phyloP scores from a whole-genome alignment of 2,329 filamentous ascomycete species.

The Scedosporium dehoogii region DNA sequence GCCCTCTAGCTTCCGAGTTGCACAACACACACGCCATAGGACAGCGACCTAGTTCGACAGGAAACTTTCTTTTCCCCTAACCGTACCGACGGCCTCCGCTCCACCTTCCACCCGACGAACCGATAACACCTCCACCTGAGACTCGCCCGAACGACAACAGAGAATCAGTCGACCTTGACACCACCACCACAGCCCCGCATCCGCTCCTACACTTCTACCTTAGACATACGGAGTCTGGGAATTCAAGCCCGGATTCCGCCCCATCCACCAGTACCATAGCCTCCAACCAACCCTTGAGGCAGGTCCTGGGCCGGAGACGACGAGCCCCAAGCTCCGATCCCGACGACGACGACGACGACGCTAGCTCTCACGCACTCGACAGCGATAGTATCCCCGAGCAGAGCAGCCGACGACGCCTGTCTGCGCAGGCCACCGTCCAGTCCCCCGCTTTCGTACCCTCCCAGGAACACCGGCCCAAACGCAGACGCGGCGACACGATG shows the following conservation, averaged over 20 bases:
- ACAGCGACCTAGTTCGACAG: too few species aligned
- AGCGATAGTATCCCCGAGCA: not conserved
- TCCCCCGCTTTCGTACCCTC: constrained; percentile 4
- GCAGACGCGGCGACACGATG: constrained; percentile 49
- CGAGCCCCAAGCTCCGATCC: constrained; percentile 19
- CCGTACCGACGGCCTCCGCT: too few species aligned
- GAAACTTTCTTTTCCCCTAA: too few species aligned
- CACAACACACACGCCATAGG: too few species aligned
- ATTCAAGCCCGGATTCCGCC: constrained; percentile 5
- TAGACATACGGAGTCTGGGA: constrained; percentile 4
- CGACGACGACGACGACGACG: constrained; percentile 25
- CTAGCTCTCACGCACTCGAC: not conserved
- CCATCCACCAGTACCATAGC: constrained; percentile 27
- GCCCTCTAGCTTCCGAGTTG: too few species aligned
- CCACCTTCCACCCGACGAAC: too few species aligned
- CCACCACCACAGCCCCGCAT: not conserved
- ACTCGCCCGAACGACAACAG: not conserved
- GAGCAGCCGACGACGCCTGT: not conserved
- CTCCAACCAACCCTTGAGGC: constrained; percentile 23
- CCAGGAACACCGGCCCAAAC: constrained; percentile 23
- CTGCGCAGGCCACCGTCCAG: not conserved
- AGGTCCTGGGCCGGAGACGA: constrained; percentile 44
- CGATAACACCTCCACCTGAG: not conserved
- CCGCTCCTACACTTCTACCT: not conserved
- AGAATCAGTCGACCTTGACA: not conserved